Base-by-base conservation (phyloP, 2,329 filamentous ascomycete genomes). In the Colletotrichum cordylinicola region DNA sequence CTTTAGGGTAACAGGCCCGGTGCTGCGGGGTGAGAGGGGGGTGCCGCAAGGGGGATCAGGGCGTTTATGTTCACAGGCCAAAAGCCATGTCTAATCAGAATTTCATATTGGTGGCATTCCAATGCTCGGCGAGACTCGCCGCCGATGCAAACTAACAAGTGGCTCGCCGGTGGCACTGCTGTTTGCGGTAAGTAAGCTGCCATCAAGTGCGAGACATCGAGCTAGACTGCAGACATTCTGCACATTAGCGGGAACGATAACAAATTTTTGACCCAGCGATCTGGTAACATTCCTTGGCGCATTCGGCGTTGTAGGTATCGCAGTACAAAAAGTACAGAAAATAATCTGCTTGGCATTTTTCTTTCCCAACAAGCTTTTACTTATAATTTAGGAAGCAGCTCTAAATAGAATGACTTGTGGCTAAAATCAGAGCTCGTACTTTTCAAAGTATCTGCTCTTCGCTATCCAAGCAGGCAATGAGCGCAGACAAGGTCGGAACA, bases 381-480 rank as follows among this genome's bases (percentile, higher is more conserved):
- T n/a, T n/a, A n/a, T n/a, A n/a, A n/a, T n/a, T n/a, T n/a, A n/a
- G n/a, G n/a, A 43, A 43, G 39, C 8, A 43, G 39, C 5, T 9
- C 18, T 8, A 3, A 3, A 10, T 6, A 3, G 8, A 10, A 43
- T 0, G 9, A 3, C 10, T 43, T 43, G 8, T 43, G 10, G 18
- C 18, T 8, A 48, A 10, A 21, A 21, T 2, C 43, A 10, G 18
- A 18, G 5, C n/a, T n/a, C 43, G 2, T 6, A 7, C 2, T 13
- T 2, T 48, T 48, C 1, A 1, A 48, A 21, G 10, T 12, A 8
- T 21, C 4, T 4, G 21, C n/a, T 52, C n/a, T 52, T 52, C 43
- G 2, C n/a, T 21, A 1, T 4, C 18, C 0, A 21, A 10, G 43
- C 1, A 21, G n/a, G 1, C 6, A 52, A 21, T 52, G 10, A 21